Conservation (phyloP, 2,329 filamentous ascomycete species). For the Pseudogymnoascus sp. region DNA sequence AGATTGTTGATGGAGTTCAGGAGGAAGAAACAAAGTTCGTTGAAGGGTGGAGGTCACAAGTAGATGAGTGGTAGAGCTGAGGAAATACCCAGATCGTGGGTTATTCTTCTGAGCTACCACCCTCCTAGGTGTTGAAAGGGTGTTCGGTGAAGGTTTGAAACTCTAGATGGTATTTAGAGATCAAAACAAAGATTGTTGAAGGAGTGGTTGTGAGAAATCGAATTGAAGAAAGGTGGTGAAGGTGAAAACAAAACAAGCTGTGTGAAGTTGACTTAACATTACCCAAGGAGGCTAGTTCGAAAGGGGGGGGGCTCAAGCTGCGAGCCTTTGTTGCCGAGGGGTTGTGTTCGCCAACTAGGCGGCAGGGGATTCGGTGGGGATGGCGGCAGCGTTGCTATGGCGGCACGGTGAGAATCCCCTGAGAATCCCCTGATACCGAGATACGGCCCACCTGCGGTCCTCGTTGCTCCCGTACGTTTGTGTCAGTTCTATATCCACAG, state of each 20-base stretch:
- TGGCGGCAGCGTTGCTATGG: neutral
- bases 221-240: neutral
- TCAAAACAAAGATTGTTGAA: neutral
- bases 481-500: neutral
- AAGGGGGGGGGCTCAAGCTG: neutral
- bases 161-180: neutral
- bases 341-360: neutral
- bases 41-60: neutral
- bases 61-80: neutral
- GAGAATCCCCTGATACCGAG: neutral
- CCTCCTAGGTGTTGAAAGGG: neutral
- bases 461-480: neutral
- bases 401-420: neutral
- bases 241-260: conserved; percentile 5
- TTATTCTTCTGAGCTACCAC: neutral
- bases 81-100: neutral
- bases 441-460: neutral
- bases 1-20: neutral
- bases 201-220: neutral
- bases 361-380: neutral
- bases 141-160: neutral
- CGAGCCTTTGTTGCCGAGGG: conserved; percentile 1
- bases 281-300: neutral
- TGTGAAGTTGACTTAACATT: neutral
- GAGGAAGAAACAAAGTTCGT: neutral